Percentiles rank a stretch among this genome's conserved stretches.
Conservation (phyloP, 1,284 basidiomycete genomes). For the Termitomyces sp. region DNA sequence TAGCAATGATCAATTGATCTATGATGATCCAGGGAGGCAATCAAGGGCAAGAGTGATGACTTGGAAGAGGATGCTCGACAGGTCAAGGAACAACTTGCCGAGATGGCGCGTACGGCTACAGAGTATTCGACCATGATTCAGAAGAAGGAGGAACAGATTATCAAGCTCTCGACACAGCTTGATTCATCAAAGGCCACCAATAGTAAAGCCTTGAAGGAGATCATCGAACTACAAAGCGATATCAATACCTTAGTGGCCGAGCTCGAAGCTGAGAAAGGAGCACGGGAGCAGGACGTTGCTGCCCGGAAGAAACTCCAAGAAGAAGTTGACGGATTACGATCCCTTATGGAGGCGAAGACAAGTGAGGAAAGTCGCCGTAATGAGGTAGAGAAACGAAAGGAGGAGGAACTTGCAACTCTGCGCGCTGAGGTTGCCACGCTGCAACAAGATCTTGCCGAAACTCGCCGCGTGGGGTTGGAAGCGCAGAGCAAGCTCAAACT, state of each 20-base stretch:
- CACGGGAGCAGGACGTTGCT: slow-evolving; percentile 48
- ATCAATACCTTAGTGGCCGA: slow-evolving; percentile 68
- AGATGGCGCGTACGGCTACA: slow-evolving; percentile 70
- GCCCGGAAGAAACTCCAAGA: slow-evolving; percentile 64
- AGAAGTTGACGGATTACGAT: slow-evolving; percentile 84
- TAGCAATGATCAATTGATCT: slow-evolving; percentile 2
- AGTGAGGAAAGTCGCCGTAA: slow-evolving; percentile 81
- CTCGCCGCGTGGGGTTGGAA: slow-evolving; percentile 53
- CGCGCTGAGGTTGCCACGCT: slow-evolving; percentile 62
- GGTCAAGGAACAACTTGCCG: slow-evolving; percentile 75
- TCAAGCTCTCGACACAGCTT: slow-evolving; percentile 55
- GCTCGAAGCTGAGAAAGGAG: slow-evolving; percentile 58
- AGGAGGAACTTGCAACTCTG: slow-evolving; percentile 74
- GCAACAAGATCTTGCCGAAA: slow-evolving; percentile 56
- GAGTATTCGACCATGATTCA: slow-evolving; percentile 79
- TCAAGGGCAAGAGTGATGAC: slow-evolving; percentile 54
- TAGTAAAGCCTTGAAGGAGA: slow-evolving; percentile 51
- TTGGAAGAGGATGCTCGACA: slow-evolving; percentile 67
- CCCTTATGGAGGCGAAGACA: slow-evolving; percentile 78
- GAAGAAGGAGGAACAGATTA: slow-evolving; percentile 73
- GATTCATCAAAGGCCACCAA: slow-evolving; percentile 49
- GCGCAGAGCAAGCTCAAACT: slow-evolving; percentile 64
- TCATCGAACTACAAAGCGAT: slow-evolving; percentile 61
- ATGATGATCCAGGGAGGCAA: slow-evolving; percentile 45
- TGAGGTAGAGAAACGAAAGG: slow-evolving; percentile 85